A percentile compares a stretch with the other conserved stretches of the same genome.
These are phyloP conservation scores for Fragaria iinumae DNA, from an alignment of 306 rosid genomes.

Conservation along the genomic window DNA sequence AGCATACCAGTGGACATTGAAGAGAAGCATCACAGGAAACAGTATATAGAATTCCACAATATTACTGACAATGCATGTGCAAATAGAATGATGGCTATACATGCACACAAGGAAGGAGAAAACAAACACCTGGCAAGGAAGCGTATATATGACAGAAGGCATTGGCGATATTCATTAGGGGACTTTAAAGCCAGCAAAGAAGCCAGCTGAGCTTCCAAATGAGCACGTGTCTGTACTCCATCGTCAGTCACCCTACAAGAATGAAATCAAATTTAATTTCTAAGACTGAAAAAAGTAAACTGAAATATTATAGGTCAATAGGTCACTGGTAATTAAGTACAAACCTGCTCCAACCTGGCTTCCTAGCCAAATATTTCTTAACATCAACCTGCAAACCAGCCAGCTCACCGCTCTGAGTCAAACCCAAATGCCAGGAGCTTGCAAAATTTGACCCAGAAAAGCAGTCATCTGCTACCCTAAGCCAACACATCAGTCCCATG, in stretches of 20 bases:
- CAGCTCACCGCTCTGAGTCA: constrained; percentile 83
- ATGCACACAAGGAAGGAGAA: constrained; percentile 1
- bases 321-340: constrained; percentile 21
- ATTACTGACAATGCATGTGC: neutral
- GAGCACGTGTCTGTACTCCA: constrained; percentile 97
- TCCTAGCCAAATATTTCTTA: constrained; percentile 89
- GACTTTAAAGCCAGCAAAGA: constrained; percentile 86
- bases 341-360: constrained; percentile 98
- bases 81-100: neutral
- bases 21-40: neutral
- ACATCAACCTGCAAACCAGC: constrained; percentile 96
- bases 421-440: constrained; percentile 92
- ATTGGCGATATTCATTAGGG: constrained; percentile 85
- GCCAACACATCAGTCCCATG: constrained; percentile 90
- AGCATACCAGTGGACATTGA: neutral
- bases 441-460: constrained; percentile 96
- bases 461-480: constrained; percentile 97
- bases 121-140: constrained; percentile 79
- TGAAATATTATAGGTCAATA: neutral
- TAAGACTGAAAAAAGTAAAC: neutral
- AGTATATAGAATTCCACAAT: neutral
- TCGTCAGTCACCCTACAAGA: constrained; percentile 82
- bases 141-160: constrained; percentile 79
- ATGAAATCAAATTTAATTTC: constrained; percentile 14
- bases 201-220: constrained; percentile 89